Evolutionary conservation across 345 rosid genomes (phyloP), one percentile per base, ranked within the genome.

Genomic region (Ailanthus altissimus): DNA sequence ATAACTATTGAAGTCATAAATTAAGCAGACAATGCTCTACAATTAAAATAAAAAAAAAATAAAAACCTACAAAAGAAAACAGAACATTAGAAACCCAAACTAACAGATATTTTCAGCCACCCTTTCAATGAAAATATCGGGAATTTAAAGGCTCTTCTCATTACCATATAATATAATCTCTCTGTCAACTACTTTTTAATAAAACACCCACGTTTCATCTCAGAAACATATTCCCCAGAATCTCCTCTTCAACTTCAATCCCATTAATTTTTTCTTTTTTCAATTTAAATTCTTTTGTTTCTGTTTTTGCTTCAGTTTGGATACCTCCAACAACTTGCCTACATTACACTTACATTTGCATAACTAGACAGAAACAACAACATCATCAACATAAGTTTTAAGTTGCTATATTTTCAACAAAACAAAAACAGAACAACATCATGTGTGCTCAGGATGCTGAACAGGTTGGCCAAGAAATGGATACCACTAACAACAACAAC

Each of bases 361-460:
- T 32, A 67, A 20, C 61, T 50, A 45, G 49, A 62, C 65, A 51
- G 51, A n/a, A 15, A 36, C 51, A 36, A 64, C 38, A 28, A 68
- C 38, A 32, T 1, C 38, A 32, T 32, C 3, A 32, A 1, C 38
- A 32, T 32, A 32, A 32, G 38, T 32, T 32, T 32, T 32, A 38
- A 25, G 26, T 77, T 61, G 28, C 63, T 11, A 8, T 49, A 42
- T 20, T 65, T 36, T 58, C 78, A 50, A 36, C 43, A 50, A 43
- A 20, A 45, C 25, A 23, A 21, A n/a, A 43, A 18, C 38, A 26
- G 40, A 54, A 60, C 20, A 46, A 8, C 80, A 76, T 26, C 85
- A 89, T 90, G 91, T 84, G 91, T 85, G 83, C 84, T 69, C 62
- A 87, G 74, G 92, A 87, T 72, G 80, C 85, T 25, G 83, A 83